These are phyloP conservation scores for Zasmidium angulare DNA, from an alignment of 2,329 filamentous ascomycete species.

Conservation along the genomic window DNA sequence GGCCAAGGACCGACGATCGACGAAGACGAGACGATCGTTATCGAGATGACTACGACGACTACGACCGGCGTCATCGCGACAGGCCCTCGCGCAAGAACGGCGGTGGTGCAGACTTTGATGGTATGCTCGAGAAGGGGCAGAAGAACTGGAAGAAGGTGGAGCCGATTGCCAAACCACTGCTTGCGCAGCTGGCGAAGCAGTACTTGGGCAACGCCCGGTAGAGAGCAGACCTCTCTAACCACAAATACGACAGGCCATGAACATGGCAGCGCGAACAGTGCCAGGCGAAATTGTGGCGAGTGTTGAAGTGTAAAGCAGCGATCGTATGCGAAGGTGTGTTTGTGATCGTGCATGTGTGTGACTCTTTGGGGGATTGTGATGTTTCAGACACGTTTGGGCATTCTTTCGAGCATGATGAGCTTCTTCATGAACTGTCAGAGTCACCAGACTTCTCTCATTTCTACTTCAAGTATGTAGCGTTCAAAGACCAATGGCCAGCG, in stretches of 20 bases:
- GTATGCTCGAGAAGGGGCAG: constrained; percentile 30
- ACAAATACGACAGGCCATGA: not conserved
- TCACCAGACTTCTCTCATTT: too few species aligned
- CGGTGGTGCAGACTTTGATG: constrained; percentile 19
- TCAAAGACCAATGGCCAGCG: too few species aligned
- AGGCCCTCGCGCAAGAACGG: constrained; percentile 14
- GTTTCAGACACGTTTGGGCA: too few species aligned
- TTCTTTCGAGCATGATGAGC: too few species aligned
- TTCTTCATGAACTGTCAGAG: too few species aligned
- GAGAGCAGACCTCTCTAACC: not conserved
- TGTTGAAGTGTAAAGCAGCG: not conserved
- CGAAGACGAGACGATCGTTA: constrained; percentile 18
- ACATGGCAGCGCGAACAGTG: not conserved
- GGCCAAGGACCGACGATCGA: constrained; percentile 17
- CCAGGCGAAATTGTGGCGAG: not conserved
- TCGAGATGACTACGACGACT: constrained; percentile 21
- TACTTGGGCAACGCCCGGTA: constrained; percentile 25
- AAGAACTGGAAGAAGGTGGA: constrained; percentile 33
- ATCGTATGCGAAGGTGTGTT: not conserved
- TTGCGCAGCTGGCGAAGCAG: constrained; percentile 29
- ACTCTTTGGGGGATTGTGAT: too few species aligned
- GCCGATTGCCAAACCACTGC: constrained; percentile 33
- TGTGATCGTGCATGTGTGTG: not conserved
- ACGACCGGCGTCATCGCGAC: constrained; percentile 18
- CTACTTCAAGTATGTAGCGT: too few species aligned